Base-by-base conservation (phyloP, 2,329 filamentous ascomycete genomes). In the Thermothelomyces thermophilus region DNA sequence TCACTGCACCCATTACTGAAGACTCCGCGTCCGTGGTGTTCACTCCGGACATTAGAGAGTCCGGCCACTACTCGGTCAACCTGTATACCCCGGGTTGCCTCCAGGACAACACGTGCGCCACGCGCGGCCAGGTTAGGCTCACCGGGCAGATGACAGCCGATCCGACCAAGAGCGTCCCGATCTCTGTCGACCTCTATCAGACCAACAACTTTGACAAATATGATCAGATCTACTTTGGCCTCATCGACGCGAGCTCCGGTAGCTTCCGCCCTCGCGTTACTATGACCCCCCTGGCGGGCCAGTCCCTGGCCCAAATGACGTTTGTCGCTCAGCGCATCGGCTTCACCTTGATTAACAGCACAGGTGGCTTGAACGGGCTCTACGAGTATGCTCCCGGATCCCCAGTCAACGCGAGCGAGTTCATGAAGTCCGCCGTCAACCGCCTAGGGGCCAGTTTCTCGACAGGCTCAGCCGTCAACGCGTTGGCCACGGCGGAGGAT, bases 121-220 rank as follows among this genome's bases (percentile, higher is more conserved):
- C 76, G 13, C 83, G 93, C 62, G 93, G 91, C 14, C 79, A 82
- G 60, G 84, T 96, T 50, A 90, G 90, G 58, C 75, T 98, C 46
- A 91, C 86, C 1, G 87, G 83, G 30, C 76, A 75, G 20, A 82
- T 93, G 72, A 77, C 81, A 2, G 69, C 72, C 58, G 61, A 74
- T 63, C 61, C 69, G 49, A 63, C 67, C 59, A 58, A 70, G 60
- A 55, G 56, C 44, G 64, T 67, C 31, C 72, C 78, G 5, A 74
- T 83, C 50, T 75, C 79, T 24, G 80, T 75, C 1, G 76, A 79
- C 0, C 71, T 96, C 7, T 94, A 79, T 64, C 93, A 98, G 68
- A 95, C 90, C 16, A 98, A 98, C 69, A 79, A 94, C 64, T 94
- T 84, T 66, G 91, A 97, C 73, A 98, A 98, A 68, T 97, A 95